These are phyloP conservation scores for Bipolaris gigantea DNA, from an alignment of 2,329 filamentous ascomycete species.

Conservation along the genomic window DNA sequence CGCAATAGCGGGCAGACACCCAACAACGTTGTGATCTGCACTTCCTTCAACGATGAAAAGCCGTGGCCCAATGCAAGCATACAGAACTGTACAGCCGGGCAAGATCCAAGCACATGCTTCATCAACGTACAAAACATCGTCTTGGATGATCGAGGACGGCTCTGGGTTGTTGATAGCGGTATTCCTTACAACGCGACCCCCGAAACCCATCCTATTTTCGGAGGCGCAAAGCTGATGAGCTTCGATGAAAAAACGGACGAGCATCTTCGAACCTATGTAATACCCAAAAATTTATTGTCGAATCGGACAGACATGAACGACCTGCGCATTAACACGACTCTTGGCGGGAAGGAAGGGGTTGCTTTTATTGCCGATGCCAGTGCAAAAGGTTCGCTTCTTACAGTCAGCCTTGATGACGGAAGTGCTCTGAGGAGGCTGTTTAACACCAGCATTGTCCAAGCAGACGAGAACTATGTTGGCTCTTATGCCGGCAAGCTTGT, in stretches of 20 bases:
- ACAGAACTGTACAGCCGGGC: constrained; percentile 45
- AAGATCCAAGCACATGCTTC: constrained; percentile 49
- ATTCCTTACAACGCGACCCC: constrained; percentile 36
- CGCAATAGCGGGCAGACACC: constrained; percentile 44
- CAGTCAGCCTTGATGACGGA: constrained; percentile 46
- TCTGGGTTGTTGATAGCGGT: constrained; percentile 50
- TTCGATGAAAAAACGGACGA: constrained; percentile 42
- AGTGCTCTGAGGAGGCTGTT: constrained; percentile 42
- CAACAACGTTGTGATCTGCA: constrained; percentile 46
- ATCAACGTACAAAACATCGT: constrained; percentile 53
- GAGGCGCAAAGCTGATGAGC: constrained; percentile 49
- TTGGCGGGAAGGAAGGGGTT: constrained; percentile 43
- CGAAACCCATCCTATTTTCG: constrained; percentile 30
- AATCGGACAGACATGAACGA: constrained; percentile 49
- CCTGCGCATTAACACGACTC: constrained; percentile 49
- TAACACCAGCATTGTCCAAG: constrained; percentile 41
- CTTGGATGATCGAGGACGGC: constrained; percentile 43
- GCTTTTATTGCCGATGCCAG: constrained; percentile 50
- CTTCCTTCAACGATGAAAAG: constrained; percentile 43
- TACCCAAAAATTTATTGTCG: constrained; percentile 41
- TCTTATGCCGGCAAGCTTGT: constrained; percentile 43
- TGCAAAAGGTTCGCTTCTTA: constrained; percentile 43
- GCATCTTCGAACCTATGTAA: constrained; percentile 44
- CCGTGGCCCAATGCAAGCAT: constrained; percentile 48
- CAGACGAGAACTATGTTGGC: constrained; percentile 47